These are phyloP conservation scores for Fragilariopsis cylindrus DNA, from an alignment of 108 stramenopile genomes.

Conservation along the genomic window DNA sequence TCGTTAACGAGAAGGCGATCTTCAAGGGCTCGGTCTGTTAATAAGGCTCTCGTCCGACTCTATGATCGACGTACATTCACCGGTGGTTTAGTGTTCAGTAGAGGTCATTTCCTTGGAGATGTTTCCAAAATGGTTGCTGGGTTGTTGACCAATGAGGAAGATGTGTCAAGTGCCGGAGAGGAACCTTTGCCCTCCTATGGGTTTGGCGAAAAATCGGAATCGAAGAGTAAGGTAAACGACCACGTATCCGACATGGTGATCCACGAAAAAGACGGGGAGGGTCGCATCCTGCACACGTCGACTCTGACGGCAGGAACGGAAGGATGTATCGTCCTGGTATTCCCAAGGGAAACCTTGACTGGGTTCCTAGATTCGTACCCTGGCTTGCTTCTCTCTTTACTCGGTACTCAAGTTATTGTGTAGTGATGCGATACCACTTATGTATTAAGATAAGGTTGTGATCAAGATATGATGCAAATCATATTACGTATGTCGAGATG, in stretches of 20 bases:
- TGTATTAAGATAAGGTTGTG: neutral
- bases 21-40: constrained; percentile 69
- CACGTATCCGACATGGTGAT: constrained; percentile 51
- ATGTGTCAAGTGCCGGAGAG: constrained; percentile 17
- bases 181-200: constrained; percentile 32
- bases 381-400: constrained; percentile 77
- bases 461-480: neutral
- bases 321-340: constrained; percentile 80
- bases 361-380: constrained; percentile 84
- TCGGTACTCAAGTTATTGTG: constrained; percentile 87
- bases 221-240: constrained; percentile 19
- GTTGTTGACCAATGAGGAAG: constrained; percentile 48
- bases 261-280: constrained; percentile 45
- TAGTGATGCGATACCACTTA: constrained; percentile 24
- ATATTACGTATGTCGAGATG: neutral
- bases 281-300: constrained; percentile 66
- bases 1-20: constrained; percentile 45
- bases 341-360: constrained; percentile 69
- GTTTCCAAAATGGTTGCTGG: constrained; percentile 87
- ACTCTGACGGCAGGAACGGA: constrained; percentile 87
- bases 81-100: constrained; percentile 80
- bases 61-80: constrained; percentile 81
- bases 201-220: constrained; percentile 51
- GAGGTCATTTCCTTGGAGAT: constrained; percentile 87
- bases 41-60: constrained; percentile 79